Base-by-base conservation (phyloP, 1,284 basidiomycete genomes). In the Ustilago trichophora region DNA sequence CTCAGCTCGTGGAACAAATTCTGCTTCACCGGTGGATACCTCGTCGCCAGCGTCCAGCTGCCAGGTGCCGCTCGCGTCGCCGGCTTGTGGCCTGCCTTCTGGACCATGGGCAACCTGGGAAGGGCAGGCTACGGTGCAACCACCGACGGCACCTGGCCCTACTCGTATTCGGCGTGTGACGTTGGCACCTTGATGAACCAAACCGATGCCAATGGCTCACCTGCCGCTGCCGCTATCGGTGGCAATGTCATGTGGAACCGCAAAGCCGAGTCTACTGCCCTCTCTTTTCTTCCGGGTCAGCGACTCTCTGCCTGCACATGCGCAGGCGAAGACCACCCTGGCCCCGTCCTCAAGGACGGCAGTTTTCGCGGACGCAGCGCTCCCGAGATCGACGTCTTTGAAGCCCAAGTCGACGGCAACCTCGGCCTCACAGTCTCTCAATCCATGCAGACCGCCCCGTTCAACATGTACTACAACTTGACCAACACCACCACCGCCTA, bases 11-110 rank as follows among this genome's bases (percentile, higher is more conserved):
- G 91, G 91, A 93, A 93, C 82, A 92, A 96, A 82, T 91, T 97
- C 58, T 96, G 94, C 83, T 97, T 95, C 83, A 95, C 90, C 4
- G 92, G 91, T 0, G 94, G 93, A 1, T 93, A 93, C 78, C 85
- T 97, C 49, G 91, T 94, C 78, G 87, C 63, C 4, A 62, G 71
- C 22, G 88, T 93, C 13, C 87, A 86, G 15, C 84, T 97, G 10
- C 94, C 95, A 1, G 95, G 94, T 0, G 82, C 83, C 6, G 87
- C 86, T 72, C 85, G 85, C 53, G 79, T 82, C 2, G 73, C 82
- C 13, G 84, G 84, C 4, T 70, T 75, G 50, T 82, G 77, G 81
- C 79, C 81, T 5, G 66, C 56, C 13, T 72, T 74, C 41, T 94
- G 92, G 92, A 91, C 90, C 6, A 91, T 96, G 90, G 92, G 92